These are phyloP conservation scores for Russula griseocarnosa DNA, from an alignment of 768 basidiomycete species.

Conservation along the genomic window DNA sequence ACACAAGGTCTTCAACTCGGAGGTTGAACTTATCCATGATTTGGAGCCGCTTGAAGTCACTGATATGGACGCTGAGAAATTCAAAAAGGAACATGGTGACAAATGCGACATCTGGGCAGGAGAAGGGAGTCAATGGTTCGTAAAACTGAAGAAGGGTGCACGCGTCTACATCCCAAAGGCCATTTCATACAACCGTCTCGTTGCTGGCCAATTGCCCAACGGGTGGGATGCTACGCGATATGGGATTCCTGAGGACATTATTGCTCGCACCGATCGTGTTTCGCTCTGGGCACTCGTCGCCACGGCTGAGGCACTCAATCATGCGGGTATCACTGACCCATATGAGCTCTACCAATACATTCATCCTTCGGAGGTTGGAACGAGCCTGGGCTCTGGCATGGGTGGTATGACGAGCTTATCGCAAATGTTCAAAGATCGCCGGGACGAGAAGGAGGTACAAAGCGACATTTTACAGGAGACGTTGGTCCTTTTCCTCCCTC, in stretches of 20 bases:
- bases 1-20: slow-evolving; percentile 96
- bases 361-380: slow-evolving; percentile 95
- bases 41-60: slow-evolving; percentile 94
- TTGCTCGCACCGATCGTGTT: slow-evolving; percentile 88
- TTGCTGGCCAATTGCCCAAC: slow-evolving; percentile 94
- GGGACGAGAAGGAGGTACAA: slow-evolving; percentile 96
- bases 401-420: slow-evolving; percentile 87
- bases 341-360: slow-evolving; percentile 97
- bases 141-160: slow-evolving; percentile 98
- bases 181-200: slow-evolving; percentile 88
- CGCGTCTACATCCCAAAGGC: slow-evolving; percentile 91
- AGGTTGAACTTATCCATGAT: slow-evolving; percentile 93
- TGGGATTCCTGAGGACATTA: slow-evolving; percentile 94
- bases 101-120: slow-evolving; percentile 94
- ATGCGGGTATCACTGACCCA: slow-evolving; percentile 95
- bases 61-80: slow-evolving; percentile 86
- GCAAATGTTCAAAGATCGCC: slow-evolving; percentile 98
- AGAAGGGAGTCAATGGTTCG: slow-evolving; percentile 92
- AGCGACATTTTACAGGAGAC: slow-evolving; percentile 99
- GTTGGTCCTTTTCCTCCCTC: slow-evolving; percentile 44
- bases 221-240: slow-evolving; percentile 97
- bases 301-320: slow-evolving; percentile 92
- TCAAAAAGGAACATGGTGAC: slow-evolving; percentile 95
- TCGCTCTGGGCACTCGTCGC: slow-evolving; percentile 93
- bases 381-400: slow-evolving; percentile 94